These are phyloP conservation scores for Aspergillus ellipticus DNA, from an alignment of 495 filamentous ascomycete species.

Conservation along the genomic window DNA sequence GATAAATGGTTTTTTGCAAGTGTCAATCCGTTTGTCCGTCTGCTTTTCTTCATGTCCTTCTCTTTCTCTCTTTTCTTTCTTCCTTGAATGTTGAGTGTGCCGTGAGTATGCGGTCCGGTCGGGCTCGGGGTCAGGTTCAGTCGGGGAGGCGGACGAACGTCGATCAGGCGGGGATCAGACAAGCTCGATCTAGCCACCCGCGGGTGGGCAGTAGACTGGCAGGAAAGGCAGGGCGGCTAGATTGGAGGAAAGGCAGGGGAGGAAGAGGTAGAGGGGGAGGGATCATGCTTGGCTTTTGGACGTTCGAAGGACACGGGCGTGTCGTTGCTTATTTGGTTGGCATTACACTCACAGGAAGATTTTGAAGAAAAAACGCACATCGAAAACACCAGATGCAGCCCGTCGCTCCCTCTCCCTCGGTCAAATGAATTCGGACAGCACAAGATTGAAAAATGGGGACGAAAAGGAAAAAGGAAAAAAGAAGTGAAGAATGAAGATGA, in stretches of 20 bases:
- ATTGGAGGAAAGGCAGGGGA: background rate
- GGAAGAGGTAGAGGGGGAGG: background rate
- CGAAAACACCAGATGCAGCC: conserved; percentile 28
- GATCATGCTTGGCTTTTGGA: conserved; percentile 11
- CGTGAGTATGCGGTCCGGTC: no score
- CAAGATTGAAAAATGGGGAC: conserved; percentile 23
- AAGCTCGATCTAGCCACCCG: background rate
- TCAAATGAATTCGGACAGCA: conserved; percentile 33
- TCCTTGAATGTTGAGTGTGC: background rate
- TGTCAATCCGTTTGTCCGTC: no score
- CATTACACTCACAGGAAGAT: conserved; percentile 31
- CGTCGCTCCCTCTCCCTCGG: conserved; percentile 33
- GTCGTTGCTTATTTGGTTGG: conserved; percentile 32
- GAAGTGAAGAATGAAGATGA: conserved; percentile 12
- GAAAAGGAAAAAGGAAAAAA: conserved; percentile 14
- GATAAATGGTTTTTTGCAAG: no score
- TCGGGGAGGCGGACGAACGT: no score
- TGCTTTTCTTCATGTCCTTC: background rate
- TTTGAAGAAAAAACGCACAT: conserved; percentile 28
- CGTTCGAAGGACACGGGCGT: conserved; percentile 28
- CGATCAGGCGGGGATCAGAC: no score
- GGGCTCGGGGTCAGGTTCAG: no score
- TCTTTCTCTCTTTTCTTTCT: background rate
- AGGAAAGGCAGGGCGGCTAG: background rate
- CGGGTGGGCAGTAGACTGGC: background rate